Percentiles rank a stretch among this genome's conserved stretches.
Evolutionary conservation across 805 yeast species (phyloP).

Genomic region (Yarrowia sp.): DNA sequence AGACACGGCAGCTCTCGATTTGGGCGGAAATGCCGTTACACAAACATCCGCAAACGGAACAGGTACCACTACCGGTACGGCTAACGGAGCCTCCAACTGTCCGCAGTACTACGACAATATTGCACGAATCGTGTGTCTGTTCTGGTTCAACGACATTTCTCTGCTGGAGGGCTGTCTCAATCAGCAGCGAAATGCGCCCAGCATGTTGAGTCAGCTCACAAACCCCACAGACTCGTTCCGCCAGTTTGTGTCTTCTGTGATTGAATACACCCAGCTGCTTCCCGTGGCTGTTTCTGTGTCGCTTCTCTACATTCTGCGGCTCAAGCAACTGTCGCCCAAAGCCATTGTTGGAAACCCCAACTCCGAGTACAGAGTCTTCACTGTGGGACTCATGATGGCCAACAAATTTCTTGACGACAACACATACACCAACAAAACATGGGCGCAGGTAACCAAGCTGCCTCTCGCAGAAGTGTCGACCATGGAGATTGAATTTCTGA

Average conservation of each 20-base stretch:
- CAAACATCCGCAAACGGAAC: not conserved
- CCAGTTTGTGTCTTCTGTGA: conserved; percentile 35
- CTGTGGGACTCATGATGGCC: conserved; percentile 71
- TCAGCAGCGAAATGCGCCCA: not conserved
- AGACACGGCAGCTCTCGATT: conserved; percentile 12
- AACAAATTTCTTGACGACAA: conserved; percentile 92
- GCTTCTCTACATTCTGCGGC: conserved; percentile 37
- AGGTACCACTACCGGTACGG: conserved; percentile 19
- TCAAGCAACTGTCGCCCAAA: conserved; percentile 32
- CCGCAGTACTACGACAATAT: conserved; percentile 31
- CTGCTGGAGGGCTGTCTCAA: conserved; percentile 21
- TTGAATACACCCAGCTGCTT: conserved; percentile 38
- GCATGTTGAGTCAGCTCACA: not conserved
- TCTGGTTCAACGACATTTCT: conserved; percentile 36
- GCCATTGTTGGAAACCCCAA: conserved; percentile 36
- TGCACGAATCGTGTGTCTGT: conserved; percentile 37
- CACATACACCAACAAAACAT: conserved; percentile 84
- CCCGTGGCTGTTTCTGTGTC: conserved; percentile 38
- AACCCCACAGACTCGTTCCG: conserved; percentile 35
- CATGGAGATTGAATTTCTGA: conserved; percentile 68
- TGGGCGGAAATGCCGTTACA: conserved; percentile 4
- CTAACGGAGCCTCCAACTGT: conserved; percentile 15
- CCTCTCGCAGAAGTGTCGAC: conserved; percentile 53
- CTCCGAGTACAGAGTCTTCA: conserved; percentile 45
- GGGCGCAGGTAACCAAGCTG: conserved; percentile 88